Percentiles rank a stretch among this genome's conserved stretches.
These are phyloP conservation scores for Trifolium repens DNA, from an alignment of 306 rosid species.

Conservation along the genomic window DNA sequence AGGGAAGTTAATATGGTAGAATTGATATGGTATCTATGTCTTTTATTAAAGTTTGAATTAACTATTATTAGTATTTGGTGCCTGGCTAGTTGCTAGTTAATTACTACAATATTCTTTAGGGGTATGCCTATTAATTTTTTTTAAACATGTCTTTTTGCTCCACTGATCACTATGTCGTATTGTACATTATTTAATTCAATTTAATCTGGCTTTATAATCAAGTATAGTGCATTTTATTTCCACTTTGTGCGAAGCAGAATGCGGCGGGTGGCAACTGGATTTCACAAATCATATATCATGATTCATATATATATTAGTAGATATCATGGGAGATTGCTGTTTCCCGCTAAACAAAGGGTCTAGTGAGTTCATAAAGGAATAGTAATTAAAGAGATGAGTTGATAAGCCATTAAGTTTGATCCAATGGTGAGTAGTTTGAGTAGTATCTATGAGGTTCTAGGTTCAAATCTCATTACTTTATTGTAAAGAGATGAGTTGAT, in stretches of 20 bases:
- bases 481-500: not conserved
- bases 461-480: no score
- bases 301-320: no score
- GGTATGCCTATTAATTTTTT: not conserved
- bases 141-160: not conserved
- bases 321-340: not conserved
- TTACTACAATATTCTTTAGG: not conserved
- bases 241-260: slow-evolving; percentile 43
- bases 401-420: no score
- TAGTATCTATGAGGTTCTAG: no score
- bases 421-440: no score
- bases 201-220: slow-evolving; percentile 50
- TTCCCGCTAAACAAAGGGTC: not conserved
- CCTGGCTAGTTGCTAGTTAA: slow-evolving; percentile 7
- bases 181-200: slow-evolving; percentile 6
- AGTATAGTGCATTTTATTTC: not conserved
- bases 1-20: slow-evolving; percentile 15
- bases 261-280: slow-evolving; percentile 41
- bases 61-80: not conserved
- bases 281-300: not conserved
- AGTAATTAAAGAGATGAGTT: not conserved
- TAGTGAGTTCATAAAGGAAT: not conserved
- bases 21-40: slow-evolving; percentile 1
- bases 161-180: slow-evolving; percentile 45
- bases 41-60: slow-evolving; percentile 10